These are phyloP conservation scores for Tricholoma sp. DNA, from an alignment of 768 basidiomycete genomes.

Conservation along the genomic window DNA sequence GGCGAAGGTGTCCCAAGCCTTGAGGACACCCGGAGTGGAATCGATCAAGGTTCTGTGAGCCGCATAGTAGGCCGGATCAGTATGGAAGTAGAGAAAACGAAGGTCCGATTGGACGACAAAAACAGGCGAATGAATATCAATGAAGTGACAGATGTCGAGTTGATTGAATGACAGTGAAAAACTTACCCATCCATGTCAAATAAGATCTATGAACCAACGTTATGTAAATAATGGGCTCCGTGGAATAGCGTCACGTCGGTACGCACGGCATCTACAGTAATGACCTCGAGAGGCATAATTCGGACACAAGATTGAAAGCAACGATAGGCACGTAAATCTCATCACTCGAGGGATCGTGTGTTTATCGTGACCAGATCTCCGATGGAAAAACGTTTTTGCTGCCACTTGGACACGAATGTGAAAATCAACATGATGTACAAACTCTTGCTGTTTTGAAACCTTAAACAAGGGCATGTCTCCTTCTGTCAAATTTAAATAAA, in stretches of 20 bases:
- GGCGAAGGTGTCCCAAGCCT: constrained; percentile 71
- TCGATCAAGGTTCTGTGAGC: constrained; percentile 64
- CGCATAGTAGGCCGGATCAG: neutral
- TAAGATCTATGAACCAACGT: constrained; percentile 38
- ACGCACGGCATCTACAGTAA: constrained; percentile 53
- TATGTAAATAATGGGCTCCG: neutral
- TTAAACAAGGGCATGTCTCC: no score
- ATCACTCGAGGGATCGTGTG: neutral
- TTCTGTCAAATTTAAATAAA: no score
- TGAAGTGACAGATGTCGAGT: neutral
- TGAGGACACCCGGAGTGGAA: constrained; percentile 78
- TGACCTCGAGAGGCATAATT: constrained; percentile 25
- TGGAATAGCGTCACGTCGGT: neutral
- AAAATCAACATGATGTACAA: no score
- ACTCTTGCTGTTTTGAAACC: no score
- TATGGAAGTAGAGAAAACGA: neutral
- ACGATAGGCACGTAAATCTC: neutral
- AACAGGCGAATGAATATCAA: no score
- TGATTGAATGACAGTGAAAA: neutral
- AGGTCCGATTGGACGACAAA: neutral
- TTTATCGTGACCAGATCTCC: no score
- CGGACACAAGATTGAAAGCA: neutral
- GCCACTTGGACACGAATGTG: no score
- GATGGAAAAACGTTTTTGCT: neutral
- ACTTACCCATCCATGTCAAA: constrained; percentile 70